These are phyloP conservation scores for Fragilariopsis cylindrus DNA, from an alignment of 108 stramenopile genomes.

Conservation along the genomic window DNA sequence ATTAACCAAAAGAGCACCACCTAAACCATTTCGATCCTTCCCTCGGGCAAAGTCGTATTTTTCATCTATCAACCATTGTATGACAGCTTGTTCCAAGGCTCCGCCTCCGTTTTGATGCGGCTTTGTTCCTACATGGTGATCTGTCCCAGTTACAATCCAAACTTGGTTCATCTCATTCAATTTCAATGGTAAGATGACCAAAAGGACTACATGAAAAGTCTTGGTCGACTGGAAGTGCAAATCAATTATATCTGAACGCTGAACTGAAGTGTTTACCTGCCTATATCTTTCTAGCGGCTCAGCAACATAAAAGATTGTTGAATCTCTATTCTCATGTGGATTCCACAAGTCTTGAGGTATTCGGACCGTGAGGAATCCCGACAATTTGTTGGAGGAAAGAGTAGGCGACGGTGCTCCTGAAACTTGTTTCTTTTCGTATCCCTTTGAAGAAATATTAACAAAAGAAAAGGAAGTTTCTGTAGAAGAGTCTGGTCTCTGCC, in stretches of 20 bases:
- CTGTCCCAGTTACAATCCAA: conserved; percentile 69
- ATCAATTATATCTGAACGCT: conserved; percentile 53
- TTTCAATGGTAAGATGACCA: conserved; percentile 37
- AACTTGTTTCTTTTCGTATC: conserved; percentile 38
- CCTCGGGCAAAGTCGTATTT: conserved; percentile 48
- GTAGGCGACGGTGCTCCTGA: conserved; percentile 5
- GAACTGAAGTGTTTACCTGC: conserved; percentile 13
- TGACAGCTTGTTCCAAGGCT: conserved; percentile 53
- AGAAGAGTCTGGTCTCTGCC: conserved; percentile 9
- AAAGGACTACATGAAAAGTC: conserved; percentile 53
- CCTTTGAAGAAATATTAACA: conserved; percentile 58
- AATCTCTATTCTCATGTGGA: conserved; percentile 50
- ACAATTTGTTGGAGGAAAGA: neutral
- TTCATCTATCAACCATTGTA: conserved; percentile 45
- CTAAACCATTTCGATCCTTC: conserved; percentile 55
- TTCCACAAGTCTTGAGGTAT: conserved; percentile 74
- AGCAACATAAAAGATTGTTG: conserved; percentile 51
- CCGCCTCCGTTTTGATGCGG: conserved; percentile 71
- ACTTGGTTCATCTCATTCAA: conserved; percentile 34
- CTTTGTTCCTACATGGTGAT: conserved; percentile 57
- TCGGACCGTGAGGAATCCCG: conserved; percentile 36
- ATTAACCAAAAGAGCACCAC: conserved; percentile 55
- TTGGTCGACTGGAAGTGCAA: conserved; percentile 72
- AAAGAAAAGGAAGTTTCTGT: conserved; percentile 34
- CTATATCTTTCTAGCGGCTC: conserved; percentile 63